phyloP scores from a whole-genome alignment of 306 rosid species.

The Ziziphus jujuba region DNA sequence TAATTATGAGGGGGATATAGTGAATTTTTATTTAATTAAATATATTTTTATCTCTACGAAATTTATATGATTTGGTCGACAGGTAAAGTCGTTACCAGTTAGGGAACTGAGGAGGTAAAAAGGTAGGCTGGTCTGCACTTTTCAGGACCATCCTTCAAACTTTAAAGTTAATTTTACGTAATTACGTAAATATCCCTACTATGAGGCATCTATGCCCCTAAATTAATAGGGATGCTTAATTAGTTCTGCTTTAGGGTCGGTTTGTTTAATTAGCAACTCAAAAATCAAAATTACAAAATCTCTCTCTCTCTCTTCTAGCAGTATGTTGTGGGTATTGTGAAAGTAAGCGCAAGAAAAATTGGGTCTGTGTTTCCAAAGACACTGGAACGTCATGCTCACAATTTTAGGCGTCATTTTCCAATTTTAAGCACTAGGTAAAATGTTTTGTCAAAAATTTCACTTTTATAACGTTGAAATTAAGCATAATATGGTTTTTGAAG shows the following conservation, averaged over 20 bases:
- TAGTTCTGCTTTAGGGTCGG: not conserved
- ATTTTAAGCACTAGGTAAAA: no score
- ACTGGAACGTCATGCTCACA: not conserved
- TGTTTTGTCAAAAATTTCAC: no score
- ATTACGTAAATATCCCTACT: conserved; percentile 26
- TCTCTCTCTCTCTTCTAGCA: not conserved
- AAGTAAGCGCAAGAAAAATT: not conserved
- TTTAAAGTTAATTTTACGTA: conserved; percentile 4
- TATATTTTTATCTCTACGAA: not conserved
- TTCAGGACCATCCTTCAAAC: conserved; percentile 33
- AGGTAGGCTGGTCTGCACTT: conserved; percentile 38
- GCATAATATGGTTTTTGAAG: no score
- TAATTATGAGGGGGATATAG: conserved; percentile 12
- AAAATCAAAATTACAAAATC: not conserved
- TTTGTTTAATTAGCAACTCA: not conserved
- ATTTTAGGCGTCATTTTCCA: not conserved
- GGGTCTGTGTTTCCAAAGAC: conserved; percentile 4
- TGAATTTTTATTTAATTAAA: not conserved
- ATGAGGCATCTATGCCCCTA: conserved; percentile 14
- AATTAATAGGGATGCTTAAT: conserved; percentile 11
- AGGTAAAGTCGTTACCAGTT: conserved; percentile 66
- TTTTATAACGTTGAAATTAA: no score
- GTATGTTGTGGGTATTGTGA: not conserved
- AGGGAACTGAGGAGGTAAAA: conserved; percentile 32
- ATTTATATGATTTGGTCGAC: conserved; percentile 40